Evolutionary conservation across 495 filamentous ascomycete species (phyloP).

Genomic region (Xylaria scruposa): DNA sequence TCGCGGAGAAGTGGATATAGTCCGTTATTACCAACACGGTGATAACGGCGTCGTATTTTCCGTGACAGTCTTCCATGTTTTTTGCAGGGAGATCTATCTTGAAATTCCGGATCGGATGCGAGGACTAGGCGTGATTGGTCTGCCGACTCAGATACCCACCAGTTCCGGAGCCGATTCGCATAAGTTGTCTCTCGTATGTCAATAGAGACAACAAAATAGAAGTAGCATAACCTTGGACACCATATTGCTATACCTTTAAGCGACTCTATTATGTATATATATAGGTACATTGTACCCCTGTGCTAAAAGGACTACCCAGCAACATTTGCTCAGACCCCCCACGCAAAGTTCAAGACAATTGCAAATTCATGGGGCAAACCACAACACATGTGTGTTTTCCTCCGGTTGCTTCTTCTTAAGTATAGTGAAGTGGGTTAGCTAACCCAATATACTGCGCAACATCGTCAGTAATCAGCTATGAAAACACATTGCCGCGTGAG

Average conservation of each 20-base stretch:
- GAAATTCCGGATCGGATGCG: conserved; percentile 5
- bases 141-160: background rate
- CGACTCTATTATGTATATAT: background rate
- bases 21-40: too few relatives aligned
- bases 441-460: background rate
- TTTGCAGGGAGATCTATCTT: too few relatives aligned
- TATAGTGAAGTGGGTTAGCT: background rate
- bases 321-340: too few relatives aligned
- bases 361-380: background rate
- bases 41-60: too few relatives aligned
- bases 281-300: background rate
- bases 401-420: background rate
- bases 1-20: too few relatives aligned
- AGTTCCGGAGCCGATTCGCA: conserved; percentile 15
- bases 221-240: background rate
- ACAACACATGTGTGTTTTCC: background rate
- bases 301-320: too few relatives aligned
- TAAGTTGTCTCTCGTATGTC: background rate
- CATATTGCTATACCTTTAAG: background rate
- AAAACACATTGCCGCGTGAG: background rate
- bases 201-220: background rate
- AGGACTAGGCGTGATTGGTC: conserved; percentile 11
- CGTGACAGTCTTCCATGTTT: too few relatives aligned
- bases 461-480: background rate
- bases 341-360: too few relatives aligned